Evolutionary conservation across 2,329 filamentous ascomycete genomes (phyloP).

Genomic region (Xenoacremonium recifei): DNA sequence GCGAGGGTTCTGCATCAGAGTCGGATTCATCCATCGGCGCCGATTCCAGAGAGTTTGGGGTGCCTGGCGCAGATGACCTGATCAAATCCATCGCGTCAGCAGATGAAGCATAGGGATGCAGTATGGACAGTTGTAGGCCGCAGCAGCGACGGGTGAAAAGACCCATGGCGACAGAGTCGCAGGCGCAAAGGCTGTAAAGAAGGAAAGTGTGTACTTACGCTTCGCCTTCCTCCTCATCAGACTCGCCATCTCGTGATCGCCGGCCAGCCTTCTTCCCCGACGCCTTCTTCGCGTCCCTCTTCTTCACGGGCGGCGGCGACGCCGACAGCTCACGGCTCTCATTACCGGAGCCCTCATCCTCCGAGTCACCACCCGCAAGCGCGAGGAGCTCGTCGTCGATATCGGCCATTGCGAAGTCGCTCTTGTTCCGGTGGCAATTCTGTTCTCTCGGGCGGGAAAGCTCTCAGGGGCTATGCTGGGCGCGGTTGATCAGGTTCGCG

Average conservation of each 20-base stretch:
- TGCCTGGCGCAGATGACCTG: slow-evolving; percentile 69
- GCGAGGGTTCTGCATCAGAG: slow-evolving; percentile 55
- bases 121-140: background rate
- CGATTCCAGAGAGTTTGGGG: slow-evolving; percentile 73
- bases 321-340: slow-evolving; percentile 55
- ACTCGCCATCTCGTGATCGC: slow-evolving; percentile 40
- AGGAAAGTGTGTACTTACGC: slow-evolving; percentile 33
- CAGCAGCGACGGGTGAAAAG: background rate
- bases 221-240: slow-evolving; percentile 68
- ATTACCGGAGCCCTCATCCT: slow-evolving; percentile 55
- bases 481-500: background rate
- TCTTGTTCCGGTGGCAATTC: slow-evolving; percentile 5
- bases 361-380: slow-evolving; percentile 77
- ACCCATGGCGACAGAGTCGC: background rate
- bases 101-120: background rate
- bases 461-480: slow-evolving; percentile 13
- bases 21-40: slow-evolving; percentile 89
- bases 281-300: slow-evolving; percentile 27
- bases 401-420: slow-evolving; percentile 66
- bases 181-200: background rate
- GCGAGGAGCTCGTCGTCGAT: slow-evolving; percentile 93
- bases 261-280: slow-evolving; percentile 47
- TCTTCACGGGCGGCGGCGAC: slow-evolving; percentile 45
- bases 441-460: slow-evolving; percentile 9
- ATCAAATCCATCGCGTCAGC: slow-evolving; percentile 12